Base-by-base conservation (phyloP, 2,329 filamentous ascomycete genomes). In the Aspergillus sp. region DNA sequence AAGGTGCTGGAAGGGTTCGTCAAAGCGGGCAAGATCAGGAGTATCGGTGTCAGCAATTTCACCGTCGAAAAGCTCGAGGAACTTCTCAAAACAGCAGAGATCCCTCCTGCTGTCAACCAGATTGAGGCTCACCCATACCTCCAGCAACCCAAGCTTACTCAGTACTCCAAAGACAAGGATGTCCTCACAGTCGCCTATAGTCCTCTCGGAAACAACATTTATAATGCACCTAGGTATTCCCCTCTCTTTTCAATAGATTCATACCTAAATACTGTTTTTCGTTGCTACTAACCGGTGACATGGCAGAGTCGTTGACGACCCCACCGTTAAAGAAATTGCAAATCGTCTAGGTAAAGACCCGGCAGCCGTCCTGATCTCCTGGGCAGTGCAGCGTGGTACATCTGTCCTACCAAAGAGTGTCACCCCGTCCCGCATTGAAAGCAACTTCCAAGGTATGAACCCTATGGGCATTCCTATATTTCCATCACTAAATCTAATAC, bases 91-190 rank as follows among this genome's bases (percentile, higher is more conserved):
- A 68, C 64, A 0, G 81, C 82, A n/a, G 80, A 75, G 40, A 77
- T 86, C 11, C 74, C 78, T 0, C 86, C 86, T 0, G 83, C 83
- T 2, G 80, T 83, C 57, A 89, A 89, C 71, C 86, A 89, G 70
- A 84, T 89, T 63, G 86, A 89, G 68, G 83, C 84, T 44, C 85
- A 89, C 68, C 85, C 86, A 0, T 88, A 87, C 68, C 76, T 89
- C 2, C 85, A 87, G 64, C 86, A 85, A 64, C 72, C 75, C 0
- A 73, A 79, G 4, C 74, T 89, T 7, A 67, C 84, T 3, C 72
- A 78, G 11, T 84, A 79, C 67, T 82, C 81, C 71, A 74, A 81
- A 41, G 72, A 76, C 39, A 80, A 86, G 66, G 64, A 68, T 17
- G 69, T 88, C 60, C 74, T 83, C 30, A 71, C 86, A 20, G 79